Conservation (phyloP, 768 basidiomycete species). For the Austroboletus eburneus region DNA sequence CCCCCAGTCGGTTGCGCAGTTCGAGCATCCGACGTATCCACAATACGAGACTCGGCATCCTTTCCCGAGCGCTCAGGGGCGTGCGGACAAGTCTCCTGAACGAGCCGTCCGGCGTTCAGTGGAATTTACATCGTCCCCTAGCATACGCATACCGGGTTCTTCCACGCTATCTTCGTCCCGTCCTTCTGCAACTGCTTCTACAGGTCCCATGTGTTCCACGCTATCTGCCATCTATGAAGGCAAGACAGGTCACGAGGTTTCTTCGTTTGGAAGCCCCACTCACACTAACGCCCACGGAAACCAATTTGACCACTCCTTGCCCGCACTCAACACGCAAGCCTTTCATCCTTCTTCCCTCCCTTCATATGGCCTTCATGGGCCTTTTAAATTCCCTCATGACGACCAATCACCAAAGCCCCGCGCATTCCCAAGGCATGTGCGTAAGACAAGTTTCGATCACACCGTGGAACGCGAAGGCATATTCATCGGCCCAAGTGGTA, state of each 20-base stretch:
- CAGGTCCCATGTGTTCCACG: constrained; percentile 36
- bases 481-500: constrained; percentile 53
- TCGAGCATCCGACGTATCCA: constrained; percentile 41
- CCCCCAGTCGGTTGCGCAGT: constrained; percentile 47
- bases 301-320: constrained; percentile 37
- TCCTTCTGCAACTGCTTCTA: constrained; percentile 43
- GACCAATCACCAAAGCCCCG: constrained; percentile 39
- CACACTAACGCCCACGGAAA: constrained; percentile 27
- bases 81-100: constrained; percentile 26
- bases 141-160: constrained; percentile 38
- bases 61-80: constrained; percentile 36
- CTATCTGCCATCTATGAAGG: constrained; percentile 49
- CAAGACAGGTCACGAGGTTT: constrained; percentile 31
- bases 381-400: constrained; percentile 34
- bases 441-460: constrained; percentile 95
- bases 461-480: constrained; percentile 71
- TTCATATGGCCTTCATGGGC: constrained; percentile 62
- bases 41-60: constrained; percentile 42
- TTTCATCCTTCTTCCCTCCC: constrained; percentile 73
- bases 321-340: constrained; percentile 43
- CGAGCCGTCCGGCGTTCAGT: constrained; percentile 20
- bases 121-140: constrained; percentile 23
- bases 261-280: constrained; percentile 35
- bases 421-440: constrained; percentile 77
- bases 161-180: constrained; percentile 45